Conservation (phyloP, 345 rosid species). For the Draba incana region DNA sequence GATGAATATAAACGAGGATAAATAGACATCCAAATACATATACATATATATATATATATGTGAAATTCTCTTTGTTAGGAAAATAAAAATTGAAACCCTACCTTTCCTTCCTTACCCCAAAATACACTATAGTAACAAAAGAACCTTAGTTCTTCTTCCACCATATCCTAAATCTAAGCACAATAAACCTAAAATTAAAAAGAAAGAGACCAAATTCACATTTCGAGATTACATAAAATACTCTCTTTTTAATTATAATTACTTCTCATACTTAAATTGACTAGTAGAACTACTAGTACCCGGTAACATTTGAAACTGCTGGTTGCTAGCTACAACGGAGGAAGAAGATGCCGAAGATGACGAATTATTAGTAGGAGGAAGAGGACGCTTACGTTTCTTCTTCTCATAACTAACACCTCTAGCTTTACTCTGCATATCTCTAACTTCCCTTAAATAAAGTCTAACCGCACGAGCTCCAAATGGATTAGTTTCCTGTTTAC, state of each 20-base stretch:
- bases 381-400: constrained; percentile 72
- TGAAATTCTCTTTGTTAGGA: constrained; percentile 16
- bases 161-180: constrained; percentile 27
- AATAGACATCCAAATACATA: background rate
- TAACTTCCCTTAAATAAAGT: constrained; percentile 67
- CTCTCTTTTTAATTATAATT: constrained; percentile 6
- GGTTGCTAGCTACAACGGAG: constrained; percentile 32
- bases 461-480: constrained; percentile 71
- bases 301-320: constrained; percentile 43
- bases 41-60: background rate
- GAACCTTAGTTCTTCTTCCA: constrained; percentile 27
- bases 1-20: background rate
- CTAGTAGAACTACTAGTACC: constrained; percentile 42
- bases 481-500: constrained; percentile 67
- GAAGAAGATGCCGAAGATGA: constrained; percentile 29
- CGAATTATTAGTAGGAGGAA: constrained; percentile 18
- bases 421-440: constrained; percentile 70
- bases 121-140: constrained; percentile 35
- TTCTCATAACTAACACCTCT: constrained; percentile 76
- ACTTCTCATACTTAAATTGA: constrained; percentile 39
- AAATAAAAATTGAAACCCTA: constrained; percentile 40
- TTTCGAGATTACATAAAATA: constrained; percentile 39
- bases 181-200: constrained; percentile 20
- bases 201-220: constrained; percentile 33
- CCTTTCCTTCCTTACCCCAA: constrained; percentile 22